Evolutionary conservation across 2,329 filamentous ascomycete species (phyloP).

Genomic region (Colletotrichum viniferum): DNA sequence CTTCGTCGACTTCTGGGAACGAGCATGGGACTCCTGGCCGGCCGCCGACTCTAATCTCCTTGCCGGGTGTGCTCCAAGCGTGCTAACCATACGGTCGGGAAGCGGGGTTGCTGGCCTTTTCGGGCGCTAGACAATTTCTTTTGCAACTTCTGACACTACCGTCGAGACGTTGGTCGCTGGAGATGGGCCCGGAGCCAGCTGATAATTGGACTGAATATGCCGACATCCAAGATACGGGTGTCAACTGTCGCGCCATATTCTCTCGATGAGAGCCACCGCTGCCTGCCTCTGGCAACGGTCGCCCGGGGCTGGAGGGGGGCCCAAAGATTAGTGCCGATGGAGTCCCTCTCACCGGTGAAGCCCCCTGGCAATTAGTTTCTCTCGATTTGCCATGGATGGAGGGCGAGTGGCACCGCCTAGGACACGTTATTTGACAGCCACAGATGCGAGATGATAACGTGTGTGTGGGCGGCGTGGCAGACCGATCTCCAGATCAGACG

Average conservation of each 20-base stretch:
- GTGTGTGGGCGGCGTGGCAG: constrained; percentile 15
- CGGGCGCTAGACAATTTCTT: constrained; percentile 12
- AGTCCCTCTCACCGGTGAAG: neutral
- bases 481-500: constrained; percentile 25
- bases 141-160: neutral
- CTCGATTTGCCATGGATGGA: neutral
- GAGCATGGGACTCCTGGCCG: constrained; percentile 2
- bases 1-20: neutral
- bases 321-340: neutral
- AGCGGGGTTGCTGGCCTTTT: constrained; percentile 12
- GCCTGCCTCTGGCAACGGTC: neutral
- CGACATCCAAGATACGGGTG: neutral
- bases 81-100: constrained; percentile 10
- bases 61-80: neutral
- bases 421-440: neutral
- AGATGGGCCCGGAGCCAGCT: neutral
- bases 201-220: neutral
- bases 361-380: neutral
- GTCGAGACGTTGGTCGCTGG: constrained; percentile 3
- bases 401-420: neutral
- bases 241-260: neutral
- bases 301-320: neutral
- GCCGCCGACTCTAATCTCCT: constrained; percentile 2
- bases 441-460: constrained; percentile 15
- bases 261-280: neutral